phyloP scores from a whole-genome alignment of 306 rosid genomes.

The Citrullus mucosospermus region DNA sequence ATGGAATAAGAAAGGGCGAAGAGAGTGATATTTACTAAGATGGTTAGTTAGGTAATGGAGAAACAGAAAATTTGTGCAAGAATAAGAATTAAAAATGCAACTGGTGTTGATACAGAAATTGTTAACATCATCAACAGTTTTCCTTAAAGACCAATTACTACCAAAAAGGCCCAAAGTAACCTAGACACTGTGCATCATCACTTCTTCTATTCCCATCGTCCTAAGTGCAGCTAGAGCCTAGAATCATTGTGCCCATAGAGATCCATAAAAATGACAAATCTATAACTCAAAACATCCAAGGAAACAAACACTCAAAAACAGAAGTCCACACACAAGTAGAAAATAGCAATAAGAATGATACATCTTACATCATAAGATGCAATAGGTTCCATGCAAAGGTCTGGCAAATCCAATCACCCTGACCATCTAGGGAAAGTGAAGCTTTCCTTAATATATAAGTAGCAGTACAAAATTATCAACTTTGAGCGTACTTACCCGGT shows the following conservation, averaged over 20 bases:
- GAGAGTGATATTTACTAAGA: not conserved
- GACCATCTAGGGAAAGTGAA: not conserved
- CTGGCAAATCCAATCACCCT: not conserved
- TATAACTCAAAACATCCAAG: not conserved
- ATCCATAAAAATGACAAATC: not conserved
- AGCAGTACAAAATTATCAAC: not conserved
- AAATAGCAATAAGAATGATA: not conserved
- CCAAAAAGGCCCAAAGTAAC: not conserved
- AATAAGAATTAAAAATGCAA: not conserved
- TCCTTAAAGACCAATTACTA: not conserved
- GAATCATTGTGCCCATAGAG: not conserved
- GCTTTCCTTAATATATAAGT: not conserved
- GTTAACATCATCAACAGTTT: not conserved
- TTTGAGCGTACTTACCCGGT: slow-evolving; percentile 53
- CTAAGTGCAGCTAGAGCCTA: not conserved
- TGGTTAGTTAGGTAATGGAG: not conserved
- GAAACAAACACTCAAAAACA: not conserved
- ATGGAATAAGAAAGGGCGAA: not conserved
- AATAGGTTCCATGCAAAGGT: slow-evolving; percentile 1
- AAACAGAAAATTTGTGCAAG: not conserved
- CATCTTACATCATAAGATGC: not conserved
- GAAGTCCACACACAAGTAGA: not conserved
- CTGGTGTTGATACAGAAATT: not conserved
- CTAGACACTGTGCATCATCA: not conserved
- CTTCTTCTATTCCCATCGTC: not conserved